Base-by-base conservation (phyloP, 108 stramenopile species). In the Nannochloropsis gaditana region DNA sequence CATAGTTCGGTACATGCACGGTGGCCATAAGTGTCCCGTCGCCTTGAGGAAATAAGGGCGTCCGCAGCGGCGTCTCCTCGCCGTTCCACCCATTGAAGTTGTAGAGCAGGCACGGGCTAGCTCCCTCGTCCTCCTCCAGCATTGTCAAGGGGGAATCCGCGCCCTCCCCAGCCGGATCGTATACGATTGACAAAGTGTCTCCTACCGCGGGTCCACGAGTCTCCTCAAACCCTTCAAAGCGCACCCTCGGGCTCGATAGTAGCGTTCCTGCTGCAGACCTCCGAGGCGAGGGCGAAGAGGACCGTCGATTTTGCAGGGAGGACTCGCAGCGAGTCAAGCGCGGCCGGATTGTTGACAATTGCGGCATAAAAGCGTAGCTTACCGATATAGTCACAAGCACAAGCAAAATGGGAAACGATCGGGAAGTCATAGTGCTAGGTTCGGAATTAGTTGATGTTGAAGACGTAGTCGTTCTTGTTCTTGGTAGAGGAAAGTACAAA, bases 11-110 rank as follows among this genome's bases (percentile, higher is more conserved):
- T n/a, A 73, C n/a, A 73, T 73, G 59, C 59, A 73, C 59, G 19
- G 59, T 73, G 2, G 59, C 59, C 1, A 73, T n/a, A 15, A 73
- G 15, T 73, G 59, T 73, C 2, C 59, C 59, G 59, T 73, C 59
- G 2, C 59, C 59, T n/a, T n/a, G 59, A 73, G 59, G 59, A 73
- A 73, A 73, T n/a, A 73, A n/a, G 59, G 59, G 59, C 19, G 59
- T 73, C 59, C 59, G 59, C 59, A 73, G 2, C n/a, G 59, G 59
- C 59, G 59, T 73, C 59, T 73, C 59, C n/a, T 73, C 59, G 19
- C 59, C 59, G 59, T 73, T n/a, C 59, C 59, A 73, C 59, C 59
- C 59, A 73, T 73, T 73, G 59, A 73, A 73, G n/a, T 73, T 73
- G 59, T 73, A 73, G 15, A 73, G 6, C 19, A 73, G 59, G 59